Evolutionary conservation across 345 rosid genomes (phyloP), one percentile per base, ranked within the genome.

Genomic region (Acer yangbiense): DNA sequence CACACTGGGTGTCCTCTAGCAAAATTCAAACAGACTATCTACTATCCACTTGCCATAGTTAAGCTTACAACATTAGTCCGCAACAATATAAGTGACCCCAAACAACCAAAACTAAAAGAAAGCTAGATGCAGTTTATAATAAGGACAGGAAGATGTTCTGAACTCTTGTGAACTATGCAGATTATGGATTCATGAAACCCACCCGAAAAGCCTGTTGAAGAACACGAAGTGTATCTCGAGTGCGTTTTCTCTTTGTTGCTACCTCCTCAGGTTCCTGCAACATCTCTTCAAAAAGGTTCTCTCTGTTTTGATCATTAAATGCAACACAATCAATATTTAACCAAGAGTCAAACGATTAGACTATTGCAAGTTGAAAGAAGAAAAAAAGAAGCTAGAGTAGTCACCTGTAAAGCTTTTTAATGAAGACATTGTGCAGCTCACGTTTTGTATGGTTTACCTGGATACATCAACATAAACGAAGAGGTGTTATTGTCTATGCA

Each of bases 391-490:
- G 14, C 2, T 3, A 67, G 71, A 71, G 7, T 83, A 71, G 4
- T 83, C 80, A 95, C 99, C 99, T 93, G 91, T 94, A 97, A 60
- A 97, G 98, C 88, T 92, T 97, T 85, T 82, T 90, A 75, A 97
- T 97, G 85, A 97, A 93, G 76, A 94, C 88, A 75, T 94, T 97
- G 86, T 94, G 99, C 82, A 97, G 81, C 83, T 97, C 98, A 2
- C 99, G 94, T 85, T 97, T 97, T 1, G 99, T 91, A 84, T 93
- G 97, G 76, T 94, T 90, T 71, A 97, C 99, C 99, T 97, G 82
- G 79, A 39, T 29, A 76, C 76, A 74, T 79, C 65, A 79, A 70
- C 69, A 76, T 16, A 78, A 43, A 65, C 17, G 69, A n/a, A 63
- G 18, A 73, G 20, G 57, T 25, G 18, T 69, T 35, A 63, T 50